Evolutionary conservation across 2,329 filamentous ascomycete genomes (phyloP).

Genomic region (Alternaria solani): DNA sequence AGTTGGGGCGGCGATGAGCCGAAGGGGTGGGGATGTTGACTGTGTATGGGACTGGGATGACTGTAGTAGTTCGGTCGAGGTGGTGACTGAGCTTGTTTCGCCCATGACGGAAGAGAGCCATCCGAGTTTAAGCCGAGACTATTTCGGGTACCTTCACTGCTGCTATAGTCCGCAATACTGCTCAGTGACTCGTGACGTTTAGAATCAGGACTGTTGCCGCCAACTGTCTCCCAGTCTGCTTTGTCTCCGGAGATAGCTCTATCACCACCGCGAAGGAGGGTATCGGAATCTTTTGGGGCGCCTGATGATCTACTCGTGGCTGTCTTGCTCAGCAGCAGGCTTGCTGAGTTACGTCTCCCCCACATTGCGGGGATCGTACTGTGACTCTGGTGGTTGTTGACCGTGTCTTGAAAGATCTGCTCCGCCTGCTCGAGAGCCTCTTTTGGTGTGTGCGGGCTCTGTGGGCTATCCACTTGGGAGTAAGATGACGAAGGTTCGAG

Average conservation of each 20-base stretch:
- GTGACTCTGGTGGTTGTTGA: constrained; percentile 9
- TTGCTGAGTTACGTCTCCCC: constrained; percentile 38
- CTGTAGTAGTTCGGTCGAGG: constrained; percentile 34
- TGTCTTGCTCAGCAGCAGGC: constrained; percentile 30
- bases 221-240: constrained; percentile 49
- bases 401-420: constrained; percentile 36
- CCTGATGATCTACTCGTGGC: constrained; percentile 8
- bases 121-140: constrained; percentile 25
- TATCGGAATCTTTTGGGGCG: constrained; percentile 8
- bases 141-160: constrained; percentile 33
- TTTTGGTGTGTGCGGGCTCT: constrained; percentile 28
- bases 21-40: constrained; percentile 38
- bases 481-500: constrained; percentile 40
- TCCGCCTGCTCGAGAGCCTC: constrained; percentile 43
- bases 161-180: constrained; percentile 48
- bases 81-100: constrained; percentile 17
- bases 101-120: constrained; percentile 22
- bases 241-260: constrained; percentile 25
- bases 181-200: constrained; percentile 29
- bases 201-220: constrained; percentile 24
- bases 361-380: constrained; percentile 45
- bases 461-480: constrained; percentile 29
- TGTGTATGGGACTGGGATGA: constrained; percentile 34
- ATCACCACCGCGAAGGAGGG: constrained; percentile 3
- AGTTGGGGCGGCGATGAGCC: constrained; percentile 41